phyloP scores from a whole-genome alignment of 371 early-diverging fungal species.

The Dinochytrium kinnereticum region DNA sequence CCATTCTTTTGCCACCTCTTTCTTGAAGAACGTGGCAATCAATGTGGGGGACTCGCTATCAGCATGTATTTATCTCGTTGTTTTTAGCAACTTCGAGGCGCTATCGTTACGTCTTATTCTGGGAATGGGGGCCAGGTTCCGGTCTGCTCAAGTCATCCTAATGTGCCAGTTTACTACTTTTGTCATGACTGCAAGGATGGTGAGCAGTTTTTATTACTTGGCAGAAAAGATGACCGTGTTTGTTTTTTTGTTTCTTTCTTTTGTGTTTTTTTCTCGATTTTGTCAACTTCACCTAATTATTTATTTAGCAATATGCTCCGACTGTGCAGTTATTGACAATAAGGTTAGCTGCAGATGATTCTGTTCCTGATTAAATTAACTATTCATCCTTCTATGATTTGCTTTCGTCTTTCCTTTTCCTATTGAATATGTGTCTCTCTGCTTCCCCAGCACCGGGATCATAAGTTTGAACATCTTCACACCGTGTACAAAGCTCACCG shows the following conservation, averaged over 20 bases:
- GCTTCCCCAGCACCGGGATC: conserved; percentile 36
- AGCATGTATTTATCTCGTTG: background rate
- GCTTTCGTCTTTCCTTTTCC: background rate
- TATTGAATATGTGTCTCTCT: background rate
- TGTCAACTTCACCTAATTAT: background rate
- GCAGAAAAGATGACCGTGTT: no score
- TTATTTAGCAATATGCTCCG: conserved; percentile 40
- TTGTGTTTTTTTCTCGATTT: background rate
- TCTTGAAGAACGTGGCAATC: no score
- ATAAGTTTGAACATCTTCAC: conserved; percentile 38
- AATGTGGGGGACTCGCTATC: background rate
- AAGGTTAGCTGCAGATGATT: conserved; percentile 27
- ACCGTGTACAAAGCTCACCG: conserved; percentile 33
- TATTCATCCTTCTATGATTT: background rate
- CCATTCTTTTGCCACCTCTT: background rate
- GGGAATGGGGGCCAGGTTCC: background rate
- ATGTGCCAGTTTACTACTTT: conserved; percentile 42
- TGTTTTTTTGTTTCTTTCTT: no score
- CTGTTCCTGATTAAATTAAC: background rate
- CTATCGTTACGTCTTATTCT: conserved; percentile 13
- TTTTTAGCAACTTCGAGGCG: conserved; percentile 36
- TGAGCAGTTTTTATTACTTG: background rate
- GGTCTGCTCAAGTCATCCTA: conserved; percentile 30
- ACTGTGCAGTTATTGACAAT: conserved; percentile 48
- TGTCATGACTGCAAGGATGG: conserved; percentile 42